Evolutionary conservation across 352 stramenopile genomes (phyloP), one percentile per base, ranked within the genome.

Genomic region (Globisporangium orthogonon): DNA sequence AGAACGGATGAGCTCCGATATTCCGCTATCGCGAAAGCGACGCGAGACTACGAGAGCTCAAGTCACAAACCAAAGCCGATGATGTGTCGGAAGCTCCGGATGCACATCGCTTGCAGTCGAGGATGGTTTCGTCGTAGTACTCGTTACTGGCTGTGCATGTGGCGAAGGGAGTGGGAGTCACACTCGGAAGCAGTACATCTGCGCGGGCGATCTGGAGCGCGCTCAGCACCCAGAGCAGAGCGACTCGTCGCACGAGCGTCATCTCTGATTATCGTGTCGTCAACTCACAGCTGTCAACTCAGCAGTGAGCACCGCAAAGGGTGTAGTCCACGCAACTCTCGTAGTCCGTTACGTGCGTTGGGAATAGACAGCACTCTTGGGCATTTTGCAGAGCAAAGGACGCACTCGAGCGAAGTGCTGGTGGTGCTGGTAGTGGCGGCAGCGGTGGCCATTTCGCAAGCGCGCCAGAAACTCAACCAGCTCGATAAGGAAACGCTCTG

Each of bases 61-160:
- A 7, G 6, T 13, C 41, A 47, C 61, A 18, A 10, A 63, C 60
- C 18, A 65, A 44, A 13, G 46, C n/a, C 37, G 48, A 58, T 18
- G 48, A 58, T 18, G 67, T 65, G 15, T 79, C 77, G 17, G 64
- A 66, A 11, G 6, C 33, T 37, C 67, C 66, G 17, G 52, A 65
- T 9, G 65, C 45, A 40, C 80, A 90, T 45, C 69, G 65, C 51
- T 68, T 86, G 60, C 80, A 90, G 15, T 65, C 63, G 11, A 90
- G 68, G n/a, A 75, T 61, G 1, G 70, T 54, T 54, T 73, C 58
- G 57, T 90, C 77, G 46, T 80, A 90, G 63, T 74, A 90, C 53
- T 90, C 68, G 1, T 50, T 73, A 11, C 47, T 54, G 0, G 62
- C 33, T 45, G 72, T 64, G 58, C 80, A 88, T 2, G 31, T 17